phyloP scores from a whole-genome alignment of 805 yeast species.

The Yarrowia deformans region DNA sequence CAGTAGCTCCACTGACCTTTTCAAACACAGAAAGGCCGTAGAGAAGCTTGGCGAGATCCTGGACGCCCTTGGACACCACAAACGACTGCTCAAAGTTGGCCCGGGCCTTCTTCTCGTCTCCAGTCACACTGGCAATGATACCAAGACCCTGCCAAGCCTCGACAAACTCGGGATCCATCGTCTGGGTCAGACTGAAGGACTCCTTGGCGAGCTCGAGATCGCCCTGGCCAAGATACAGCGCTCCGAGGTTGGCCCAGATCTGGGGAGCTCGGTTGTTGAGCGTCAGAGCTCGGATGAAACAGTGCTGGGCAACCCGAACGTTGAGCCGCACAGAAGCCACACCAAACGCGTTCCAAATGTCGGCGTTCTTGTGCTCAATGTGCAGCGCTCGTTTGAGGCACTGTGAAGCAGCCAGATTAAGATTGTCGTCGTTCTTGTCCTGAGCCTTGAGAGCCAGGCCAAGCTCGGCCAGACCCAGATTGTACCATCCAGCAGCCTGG shows the following conservation, averaged over 20 bases:
- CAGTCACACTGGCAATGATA: constrained; percentile 52
- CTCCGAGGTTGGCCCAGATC: constrained; percentile 84
- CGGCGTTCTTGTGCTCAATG: constrained; percentile 71
- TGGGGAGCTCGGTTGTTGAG: constrained; percentile 70
- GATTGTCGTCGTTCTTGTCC: constrained; percentile 42
- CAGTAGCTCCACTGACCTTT: constrained; percentile 47
- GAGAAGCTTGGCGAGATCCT: constrained; percentile 71
- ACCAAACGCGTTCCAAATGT: constrained; percentile 86
- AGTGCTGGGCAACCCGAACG: constrained; percentile 86
- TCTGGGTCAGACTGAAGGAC: constrained; percentile 75
- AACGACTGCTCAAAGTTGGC: constrained; percentile 78
- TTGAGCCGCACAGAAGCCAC: constrained; percentile 69
- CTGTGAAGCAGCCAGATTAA: constrained; percentile 59
- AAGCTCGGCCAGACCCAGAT: constrained; percentile 72
- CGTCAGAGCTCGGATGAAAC: constrained; percentile 81
- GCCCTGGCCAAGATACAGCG: constrained; percentile 70
- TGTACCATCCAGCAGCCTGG: constrained; percentile 59
- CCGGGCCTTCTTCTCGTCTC: constrained; percentile 57
- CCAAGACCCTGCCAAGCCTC: constrained; percentile 91
- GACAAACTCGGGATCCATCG: constrained; percentile 78
- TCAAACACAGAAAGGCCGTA: constrained; percentile 67
- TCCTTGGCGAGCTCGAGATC: constrained; percentile 77
- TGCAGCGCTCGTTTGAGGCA: constrained; percentile 72
- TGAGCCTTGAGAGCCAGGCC: constrained; percentile 54
- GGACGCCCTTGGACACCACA: constrained; percentile 74